Evolutionary conservation across 108 stramenopile genomes (phyloP), one percentile per base, ranked within the genome.

Genomic region (Nitzschia putrida): DNA sequence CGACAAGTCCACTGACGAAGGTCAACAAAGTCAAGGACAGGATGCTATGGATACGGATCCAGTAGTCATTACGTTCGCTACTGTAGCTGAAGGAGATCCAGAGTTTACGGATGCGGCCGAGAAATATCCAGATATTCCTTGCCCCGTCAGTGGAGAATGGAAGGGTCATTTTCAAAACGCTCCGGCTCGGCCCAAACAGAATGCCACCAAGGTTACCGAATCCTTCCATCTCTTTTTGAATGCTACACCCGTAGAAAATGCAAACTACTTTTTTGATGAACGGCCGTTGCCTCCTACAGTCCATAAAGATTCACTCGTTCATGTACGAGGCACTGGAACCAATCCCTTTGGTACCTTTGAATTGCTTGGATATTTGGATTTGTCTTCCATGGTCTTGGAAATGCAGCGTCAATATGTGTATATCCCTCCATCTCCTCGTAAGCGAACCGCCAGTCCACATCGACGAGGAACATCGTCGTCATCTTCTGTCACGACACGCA

Each of bases 261-360:
- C 83, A 13, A 34, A 54, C 6, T 77, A 57, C 44, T 25, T 50
- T 0, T 70, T 69, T 66, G 64, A 57, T 53, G 54, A 38, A 24
- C 37, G 18, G 0, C 58, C 57, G 2, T 41, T 59, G 18, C 58
- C 76, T 21, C 51, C 69, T 13, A 51, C 55, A 4, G 64, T 63
- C n/a, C 64, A 64, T 53, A 55, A 25, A 40, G 39, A 57, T 49
- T 64, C 64, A 12, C 53, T 49, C 25, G 34, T 41, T n/a, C 37
- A 51, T 12, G 57, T 49, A 13, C 53, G 56, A 55, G 12, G 92
- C 18, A 81, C 61, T 23, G 93, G 93, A 3, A 71, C 80, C 5
- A 94, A 94, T 67, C 87, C 82, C 47, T 94, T 89, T 56, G 93
- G 93, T 2, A 87, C 83, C 4, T 94, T 90, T 80, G 93, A 94